phyloP scores from a whole-genome alignment of 306 rosid species.

The Sindora glabra region DNA sequence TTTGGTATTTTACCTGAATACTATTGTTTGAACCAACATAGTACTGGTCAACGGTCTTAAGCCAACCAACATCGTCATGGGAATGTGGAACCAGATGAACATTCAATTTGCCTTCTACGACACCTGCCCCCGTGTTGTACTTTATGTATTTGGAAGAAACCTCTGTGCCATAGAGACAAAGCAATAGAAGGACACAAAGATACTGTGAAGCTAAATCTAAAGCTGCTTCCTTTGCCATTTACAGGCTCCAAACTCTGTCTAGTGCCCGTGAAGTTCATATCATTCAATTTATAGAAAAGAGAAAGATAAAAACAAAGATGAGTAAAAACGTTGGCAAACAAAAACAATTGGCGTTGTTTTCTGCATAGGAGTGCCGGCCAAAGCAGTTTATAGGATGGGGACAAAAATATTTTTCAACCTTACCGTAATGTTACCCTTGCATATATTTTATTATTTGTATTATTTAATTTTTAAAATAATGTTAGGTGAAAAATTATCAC shows the following conservation, averaged over 20 bases:
- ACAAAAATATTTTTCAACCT: no score
- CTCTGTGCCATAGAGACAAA: conserved; percentile 19
- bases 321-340: no score
- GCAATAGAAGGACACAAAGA: conserved; percentile 16
- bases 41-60: conserved; percentile 82
- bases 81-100: conserved; percentile 80
- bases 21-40: conserved; percentile 73
- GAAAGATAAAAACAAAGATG: not conserved
- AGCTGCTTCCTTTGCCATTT: conserved; percentile 20
- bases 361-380: not conserved
- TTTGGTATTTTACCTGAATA: conserved; percentile 47
- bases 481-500: no score
- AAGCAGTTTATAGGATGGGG: not conserved
- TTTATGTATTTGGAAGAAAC: conserved; percentile 35
- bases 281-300: not conserved
- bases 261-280: not conserved
- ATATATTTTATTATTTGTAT: no score
- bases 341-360: not conserved
- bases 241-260: not conserved
- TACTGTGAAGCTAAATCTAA: conserved; percentile 10
- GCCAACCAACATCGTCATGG: conserved; percentile 94
- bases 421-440: no score
- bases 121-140: conserved; percentile 43
- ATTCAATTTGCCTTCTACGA: conserved; percentile 65
- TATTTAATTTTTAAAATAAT: no score